phyloP scores from a whole-genome alignment of 75 land plant species.

The Larix kaempferi region DNA sequence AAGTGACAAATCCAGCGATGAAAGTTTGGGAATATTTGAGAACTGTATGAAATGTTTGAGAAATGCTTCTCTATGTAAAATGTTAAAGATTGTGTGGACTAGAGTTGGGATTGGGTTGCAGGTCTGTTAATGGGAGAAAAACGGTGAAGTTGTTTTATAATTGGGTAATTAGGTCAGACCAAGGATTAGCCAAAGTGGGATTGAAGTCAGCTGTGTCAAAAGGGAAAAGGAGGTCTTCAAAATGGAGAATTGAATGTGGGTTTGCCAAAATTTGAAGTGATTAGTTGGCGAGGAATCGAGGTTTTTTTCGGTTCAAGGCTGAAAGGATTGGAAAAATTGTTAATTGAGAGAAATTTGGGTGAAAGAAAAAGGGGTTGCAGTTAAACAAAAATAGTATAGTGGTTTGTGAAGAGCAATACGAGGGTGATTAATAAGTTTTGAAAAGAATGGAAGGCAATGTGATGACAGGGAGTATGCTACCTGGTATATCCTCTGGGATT shows the following conservation, averaged over 20 bases:
- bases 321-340: neutral
- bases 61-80: neutral
- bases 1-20: neutral
- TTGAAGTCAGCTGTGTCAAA: neutral
- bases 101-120: neutral
- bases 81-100: neutral
- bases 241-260: neutral
- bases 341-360: neutral
- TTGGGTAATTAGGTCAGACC: too few species aligned
- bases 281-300: neutral
- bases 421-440: neutral
- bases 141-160: neutral
- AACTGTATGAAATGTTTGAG: neutral
- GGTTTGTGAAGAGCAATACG: neutral
- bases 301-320: neutral
- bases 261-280: neutral
- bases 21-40: neutral
- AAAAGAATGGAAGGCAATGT: constrained; percentile 20
- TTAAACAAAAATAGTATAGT: neutral
- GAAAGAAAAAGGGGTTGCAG: neutral
- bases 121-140: neutral
- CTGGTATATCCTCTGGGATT: constrained; percentile 18
- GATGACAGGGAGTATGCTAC: constrained; percentile 11
- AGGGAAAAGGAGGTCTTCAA: neutral
- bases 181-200: too few species aligned